phyloP scores from a whole-genome alignment of 345 rosid genomes.

The Hypericum androsaemum region DNA sequence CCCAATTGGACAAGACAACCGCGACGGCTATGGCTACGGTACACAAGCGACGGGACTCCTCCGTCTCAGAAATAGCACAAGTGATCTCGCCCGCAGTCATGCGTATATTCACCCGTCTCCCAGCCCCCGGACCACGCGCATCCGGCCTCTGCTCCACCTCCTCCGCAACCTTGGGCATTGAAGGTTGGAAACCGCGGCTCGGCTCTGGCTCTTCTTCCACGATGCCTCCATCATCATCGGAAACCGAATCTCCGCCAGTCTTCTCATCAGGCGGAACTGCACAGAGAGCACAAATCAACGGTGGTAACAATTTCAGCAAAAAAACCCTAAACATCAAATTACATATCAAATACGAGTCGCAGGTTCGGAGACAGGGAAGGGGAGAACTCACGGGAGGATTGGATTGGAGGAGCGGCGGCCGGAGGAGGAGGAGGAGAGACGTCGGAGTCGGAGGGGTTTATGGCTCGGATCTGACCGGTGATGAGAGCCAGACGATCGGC shows the following conservation, averaged over 20 bases:
- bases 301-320: too few species aligned
- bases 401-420: slow-evolving; percentile 11
- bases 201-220: too few species aligned
- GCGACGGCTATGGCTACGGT: slow-evolving; percentile 38
- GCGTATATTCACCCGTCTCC: slow-evolving; percentile 1
- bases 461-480: slow-evolving; percentile 41
- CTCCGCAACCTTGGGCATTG: neutral
- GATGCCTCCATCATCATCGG: too few species aligned
- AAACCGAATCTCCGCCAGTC: too few species aligned
- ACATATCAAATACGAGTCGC: neutral
- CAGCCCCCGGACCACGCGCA: slow-evolving; percentile 15
- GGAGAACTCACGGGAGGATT: slow-evolving; percentile 16
- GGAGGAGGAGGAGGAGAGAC: slow-evolving; percentile 24
- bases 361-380: slow-evolving; percentile 10
- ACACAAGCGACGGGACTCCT: slow-evolving; percentile 33
- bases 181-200: too few species aligned
- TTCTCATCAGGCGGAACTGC: too few species aligned
- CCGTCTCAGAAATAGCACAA: slow-evolving; percentile 48
- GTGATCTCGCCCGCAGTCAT: slow-evolving; percentile 41
- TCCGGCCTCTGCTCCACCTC: slow-evolving; percentile 12
- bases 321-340: too few species aligned
- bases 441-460: too few species aligned
- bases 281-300: too few species aligned
- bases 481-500: slow-evolving; percentile 78
- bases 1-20: slow-evolving; percentile 40